Evolutionary conservation across 2,329 filamentous ascomycete species (phyloP).

Genomic region (Chrysoporthe puriensis): DNA sequence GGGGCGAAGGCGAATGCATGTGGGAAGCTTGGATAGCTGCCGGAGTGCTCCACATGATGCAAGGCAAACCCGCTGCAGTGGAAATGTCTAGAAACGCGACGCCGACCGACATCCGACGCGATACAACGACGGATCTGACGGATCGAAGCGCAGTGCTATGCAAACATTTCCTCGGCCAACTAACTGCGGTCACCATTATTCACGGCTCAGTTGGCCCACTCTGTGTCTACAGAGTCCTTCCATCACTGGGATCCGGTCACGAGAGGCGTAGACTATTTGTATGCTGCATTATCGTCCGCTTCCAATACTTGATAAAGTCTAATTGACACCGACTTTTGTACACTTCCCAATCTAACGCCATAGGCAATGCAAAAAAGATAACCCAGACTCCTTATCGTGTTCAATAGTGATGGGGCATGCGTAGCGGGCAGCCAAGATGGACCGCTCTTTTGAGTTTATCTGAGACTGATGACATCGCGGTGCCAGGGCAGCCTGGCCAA

Average conservation of each 20-base stretch:
- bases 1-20: background rate
- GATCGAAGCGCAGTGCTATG: no score
- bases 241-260: background rate
- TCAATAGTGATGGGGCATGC: background rate
- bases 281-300: constrained; percentile 1
- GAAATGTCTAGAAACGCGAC: constrained; percentile 12
- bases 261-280: background rate
- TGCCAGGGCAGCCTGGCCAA: background rate
- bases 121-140: background rate
- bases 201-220: background rate
- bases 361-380: constrained; percentile 21
- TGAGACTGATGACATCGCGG: background rate
- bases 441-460: background rate
- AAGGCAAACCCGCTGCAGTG: background rate
- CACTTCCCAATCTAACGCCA: constrained; percentile 17
- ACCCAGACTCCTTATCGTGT: background rate
- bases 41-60: background rate
- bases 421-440: background rate
- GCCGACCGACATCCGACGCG: constrained; percentile 9
- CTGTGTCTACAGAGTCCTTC: background rate
- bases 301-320: background rate
- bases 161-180: background rate
- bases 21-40: constrained; percentile 5
- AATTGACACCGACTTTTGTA: background rate
- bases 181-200: background rate